phyloP scores from a whole-genome alignment of 164 flowering plant species.

The Magnolia changhungtana region DNA sequence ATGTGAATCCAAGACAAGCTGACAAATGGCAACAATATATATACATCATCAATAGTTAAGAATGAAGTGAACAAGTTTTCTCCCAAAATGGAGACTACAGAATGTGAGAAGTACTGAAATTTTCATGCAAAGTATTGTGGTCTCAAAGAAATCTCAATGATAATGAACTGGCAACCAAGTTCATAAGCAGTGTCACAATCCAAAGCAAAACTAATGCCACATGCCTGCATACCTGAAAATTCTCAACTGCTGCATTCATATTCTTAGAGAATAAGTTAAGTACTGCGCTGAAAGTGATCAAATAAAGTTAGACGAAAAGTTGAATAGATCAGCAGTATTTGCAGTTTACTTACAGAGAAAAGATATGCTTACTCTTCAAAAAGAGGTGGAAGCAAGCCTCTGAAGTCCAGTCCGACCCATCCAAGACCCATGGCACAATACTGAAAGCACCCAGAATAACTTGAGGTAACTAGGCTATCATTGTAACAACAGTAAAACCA shows the following conservation, averaged over 20 bases:
- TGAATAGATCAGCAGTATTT: background rate
- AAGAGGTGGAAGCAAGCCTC: conserved; percentile 94
- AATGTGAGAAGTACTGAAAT: background rate
- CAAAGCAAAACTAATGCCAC: background rate
- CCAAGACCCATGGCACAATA: conserved; percentile 97
- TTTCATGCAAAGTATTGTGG: background rate
- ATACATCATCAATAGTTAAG: background rate
- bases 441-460: conserved; percentile 34
- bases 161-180: no score
- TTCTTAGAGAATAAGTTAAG: conserved; percentile 86
- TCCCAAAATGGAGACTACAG: background rate
- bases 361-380: conserved; percentile 75
- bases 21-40: conserved; percentile 15
- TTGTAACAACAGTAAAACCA: background rate
- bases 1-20: conserved; percentile 94
- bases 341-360: background rate
- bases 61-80: background rate
- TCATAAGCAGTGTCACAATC: no score
- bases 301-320: conserved; percentile 1
- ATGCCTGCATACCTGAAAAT: conserved; percentile 74
- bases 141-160: no score
- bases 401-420: conserved; percentile 92
- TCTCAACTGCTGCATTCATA: conserved; percentile 82
- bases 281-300: conserved; percentile 67
- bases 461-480: background rate